Conservation (phyloP, 1,139 yeast genomes). For the Yamadazyma jaroonii region DNA sequence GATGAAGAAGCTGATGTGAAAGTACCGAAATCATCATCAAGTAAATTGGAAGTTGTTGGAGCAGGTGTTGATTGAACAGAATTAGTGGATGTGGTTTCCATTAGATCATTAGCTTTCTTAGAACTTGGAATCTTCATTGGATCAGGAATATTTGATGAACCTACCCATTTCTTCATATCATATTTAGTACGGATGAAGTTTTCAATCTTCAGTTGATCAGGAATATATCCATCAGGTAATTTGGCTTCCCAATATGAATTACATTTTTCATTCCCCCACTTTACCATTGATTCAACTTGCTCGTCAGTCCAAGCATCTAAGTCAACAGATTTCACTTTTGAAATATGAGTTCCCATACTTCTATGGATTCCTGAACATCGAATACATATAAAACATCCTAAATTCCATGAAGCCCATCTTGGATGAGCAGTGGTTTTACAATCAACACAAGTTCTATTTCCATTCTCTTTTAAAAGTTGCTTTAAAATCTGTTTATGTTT, state of each 20-base stretch:
- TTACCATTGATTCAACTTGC: slow-evolving; percentile 76
- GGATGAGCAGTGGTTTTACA: slow-evolving; percentile 90
- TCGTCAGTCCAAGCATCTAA: slow-evolving; percentile 96
- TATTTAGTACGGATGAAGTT: slow-evolving; percentile 90
- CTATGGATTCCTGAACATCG: slow-evolving; percentile 93
- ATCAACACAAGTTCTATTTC: slow-evolving; percentile 83
- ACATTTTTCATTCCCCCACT: slow-evolving; percentile 83
- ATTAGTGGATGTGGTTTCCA: slow-evolving; percentile 1
- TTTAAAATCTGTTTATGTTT: slow-evolving; percentile 67
- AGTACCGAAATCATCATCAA: slow-evolving; percentile 44
- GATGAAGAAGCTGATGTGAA: slow-evolving; percentile 30
- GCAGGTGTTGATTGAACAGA: slow-evolving; percentile 23
- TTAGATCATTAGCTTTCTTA: neutral
- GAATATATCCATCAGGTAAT: slow-evolving; percentile 67
- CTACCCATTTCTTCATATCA: slow-evolving; percentile 84
- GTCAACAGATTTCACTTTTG: slow-evolving; percentile 85
- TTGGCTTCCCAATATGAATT: slow-evolving; percentile 81
- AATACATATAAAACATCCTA: slow-evolving; percentile 91
- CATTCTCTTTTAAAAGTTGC: slow-evolving; percentile 69
- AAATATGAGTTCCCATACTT: slow-evolving; percentile 92
- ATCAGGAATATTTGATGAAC: slow-evolving; percentile 51
- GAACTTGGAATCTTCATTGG: slow-evolving; percentile 32
- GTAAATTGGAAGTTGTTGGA: slow-evolving; percentile 17
- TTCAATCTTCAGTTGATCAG: slow-evolving; percentile 83
- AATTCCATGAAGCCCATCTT: slow-evolving; percentile 96